Base-by-base conservation (phyloP, 2,329 filamentous ascomycete genomes). In the Ascochyta lentis region DNA sequence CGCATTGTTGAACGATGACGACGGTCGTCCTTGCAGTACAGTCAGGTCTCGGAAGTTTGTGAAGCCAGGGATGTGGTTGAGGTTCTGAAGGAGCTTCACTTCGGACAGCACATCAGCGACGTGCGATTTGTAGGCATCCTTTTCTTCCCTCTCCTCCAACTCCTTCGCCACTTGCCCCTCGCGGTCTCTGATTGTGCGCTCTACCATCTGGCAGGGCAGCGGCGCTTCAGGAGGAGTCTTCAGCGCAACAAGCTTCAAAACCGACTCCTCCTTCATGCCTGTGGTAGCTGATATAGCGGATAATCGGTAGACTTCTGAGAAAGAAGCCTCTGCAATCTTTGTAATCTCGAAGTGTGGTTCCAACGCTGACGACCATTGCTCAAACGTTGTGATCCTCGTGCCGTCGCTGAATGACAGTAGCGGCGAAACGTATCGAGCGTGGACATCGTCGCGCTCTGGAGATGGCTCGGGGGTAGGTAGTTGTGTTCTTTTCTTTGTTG, bases 261-360 rank as follows among this genome's bases (percentile, higher is more conserved):
- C 80, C 2, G 76, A 78, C 58, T 80, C 79, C 46, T 79, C 72
- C 22, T 67, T 65, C 15, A 69, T 63, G 13, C 65, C 66, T 4
- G 60, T 54, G 6, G 63, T 53, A 38, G 63, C 52, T 23, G 56
- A 60, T 37, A 69, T 67, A 2, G 78, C 69, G 7, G 77, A 79
- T 56, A 88, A 74, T 12, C 85, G 83, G 68, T 87, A 88, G 3
- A 89, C 86, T 66, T 88, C 86, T 49, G 84, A 85, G 65, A 86
- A 89, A 1, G 85, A 87, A 2, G 86, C 86, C 69, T 89, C 86
- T 8, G 85, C 86, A 33, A 89, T 82, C 63, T 89, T 89, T 8
- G 78, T 76, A 37, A 88, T 78, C 34, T 78, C 68, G 59, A 83
- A 83, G 54, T 78, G 71, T 6, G 71, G 66, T 13, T 75, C 72